Percentiles rank a stretch among this genome's conserved stretches.
Evolutionary conservation across 441 rosid genomes (phyloP).

Genomic region (Raphanus hybrid): DNA sequence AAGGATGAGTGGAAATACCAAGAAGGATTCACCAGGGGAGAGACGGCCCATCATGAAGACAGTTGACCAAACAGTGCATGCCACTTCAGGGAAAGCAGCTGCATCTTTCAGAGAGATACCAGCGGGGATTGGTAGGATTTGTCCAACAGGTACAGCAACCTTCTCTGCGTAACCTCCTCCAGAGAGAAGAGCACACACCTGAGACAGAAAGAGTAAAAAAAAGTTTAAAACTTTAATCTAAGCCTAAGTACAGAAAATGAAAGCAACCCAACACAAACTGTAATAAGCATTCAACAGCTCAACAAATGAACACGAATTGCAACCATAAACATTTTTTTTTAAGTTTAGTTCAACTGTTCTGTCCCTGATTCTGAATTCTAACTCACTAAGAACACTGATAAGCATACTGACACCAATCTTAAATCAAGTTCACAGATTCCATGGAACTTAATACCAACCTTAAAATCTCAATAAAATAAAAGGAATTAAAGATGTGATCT

Average conservation of each 20-base stretch:
- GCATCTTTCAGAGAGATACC: slow-evolving; percentile 81
- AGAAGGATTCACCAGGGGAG: slow-evolving; percentile 70
- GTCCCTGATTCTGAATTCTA: too few species aligned
- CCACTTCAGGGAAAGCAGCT: slow-evolving; percentile 85
- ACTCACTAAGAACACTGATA: too few species aligned
- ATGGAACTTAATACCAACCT: too few species aligned
- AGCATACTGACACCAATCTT: too few species aligned
- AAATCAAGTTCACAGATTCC: too few species aligned
- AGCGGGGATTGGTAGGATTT: slow-evolving; percentile 68
- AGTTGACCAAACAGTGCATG: slow-evolving; percentile 97
- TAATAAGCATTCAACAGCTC: neutral
- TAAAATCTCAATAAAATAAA: too few species aligned
- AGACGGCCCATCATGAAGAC: slow-evolving; percentile 80
- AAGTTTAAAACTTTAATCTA: neutral
- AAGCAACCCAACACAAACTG: neutral
- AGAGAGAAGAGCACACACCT: slow-evolving; percentile 89
- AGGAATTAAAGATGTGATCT: neutral
- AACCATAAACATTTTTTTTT: too few species aligned
- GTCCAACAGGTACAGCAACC: slow-evolving; percentile 81
- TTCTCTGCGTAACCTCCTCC: slow-evolving; percentile 98
- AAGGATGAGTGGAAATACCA: slow-evolving; percentile 51
- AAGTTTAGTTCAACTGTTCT: too few species aligned
- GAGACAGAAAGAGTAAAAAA: neutral
- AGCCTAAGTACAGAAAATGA: neutral
- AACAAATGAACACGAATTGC: neutral